Evolutionary conservation across 768 basidiomycete species (phyloP).

Genomic region (Naganishia vishniacii): DNA sequence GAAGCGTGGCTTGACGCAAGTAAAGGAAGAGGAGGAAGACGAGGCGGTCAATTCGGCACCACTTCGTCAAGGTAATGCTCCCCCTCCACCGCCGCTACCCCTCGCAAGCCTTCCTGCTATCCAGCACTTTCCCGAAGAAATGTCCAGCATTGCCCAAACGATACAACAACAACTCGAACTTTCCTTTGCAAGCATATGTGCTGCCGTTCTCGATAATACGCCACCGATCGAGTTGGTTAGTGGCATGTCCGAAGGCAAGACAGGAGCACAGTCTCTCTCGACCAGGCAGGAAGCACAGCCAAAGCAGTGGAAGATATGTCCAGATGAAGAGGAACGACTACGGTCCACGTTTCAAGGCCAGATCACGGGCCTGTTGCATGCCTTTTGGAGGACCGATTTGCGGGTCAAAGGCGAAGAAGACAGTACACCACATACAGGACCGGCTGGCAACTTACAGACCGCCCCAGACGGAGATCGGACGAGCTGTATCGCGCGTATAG

Average conservation of each 20-base stretch:
- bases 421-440: not conserved
- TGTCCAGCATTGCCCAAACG: constrained; percentile 8
- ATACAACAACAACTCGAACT: constrained; percentile 34
- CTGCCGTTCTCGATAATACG: constrained; percentile 1
- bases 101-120: constrained; percentile 31
- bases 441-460: not conserved
- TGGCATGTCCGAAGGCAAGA: not conserved
- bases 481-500: constrained; percentile 25
- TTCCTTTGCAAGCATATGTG: constrained; percentile 29
- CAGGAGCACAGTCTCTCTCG: not conserved
- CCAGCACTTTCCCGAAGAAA: constrained; percentile 7
- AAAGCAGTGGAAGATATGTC: not conserved
- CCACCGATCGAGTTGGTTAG: not conserved
- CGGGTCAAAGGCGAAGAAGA: too few relatives aligned
- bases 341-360: not conserved
- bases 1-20: constrained; percentile 2
- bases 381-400: not conserved
- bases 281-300: not conserved
- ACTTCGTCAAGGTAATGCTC: constrained; percentile 25
- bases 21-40: constrained; percentile 10
- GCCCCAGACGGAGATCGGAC: not conserved
- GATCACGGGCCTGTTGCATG: not conserved
- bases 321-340: not conserved
- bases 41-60: not conserved
- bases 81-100: constrained; percentile 30